These are phyloP conservation scores for Myxozyma mucilagina DNA, from an alignment of 805 yeast genomes.

Conservation along the genomic window DNA sequence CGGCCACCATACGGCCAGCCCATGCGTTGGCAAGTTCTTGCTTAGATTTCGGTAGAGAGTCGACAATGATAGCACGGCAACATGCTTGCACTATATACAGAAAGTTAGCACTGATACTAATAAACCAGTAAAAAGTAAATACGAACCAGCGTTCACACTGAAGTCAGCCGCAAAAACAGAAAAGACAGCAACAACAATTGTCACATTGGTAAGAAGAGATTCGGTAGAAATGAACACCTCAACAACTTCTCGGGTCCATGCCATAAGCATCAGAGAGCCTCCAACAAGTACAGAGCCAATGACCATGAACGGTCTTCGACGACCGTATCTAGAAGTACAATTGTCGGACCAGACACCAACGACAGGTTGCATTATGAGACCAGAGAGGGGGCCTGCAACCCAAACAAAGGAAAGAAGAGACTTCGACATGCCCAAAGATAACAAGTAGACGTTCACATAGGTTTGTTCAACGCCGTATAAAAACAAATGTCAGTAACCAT, in stretches of 20 bases:
- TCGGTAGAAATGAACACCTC: conserved; percentile 43
- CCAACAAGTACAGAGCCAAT: conserved; percentile 55
- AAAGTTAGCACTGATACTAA: background rate
- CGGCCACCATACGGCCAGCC: conserved; percentile 67
- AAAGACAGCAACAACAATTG: conserved; percentile 53
- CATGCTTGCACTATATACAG: conserved; percentile 53
- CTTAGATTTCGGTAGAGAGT: conserved; percentile 56
- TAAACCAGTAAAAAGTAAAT: background rate
- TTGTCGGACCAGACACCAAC: conserved; percentile 62
- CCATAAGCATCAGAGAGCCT: conserved; percentile 48
- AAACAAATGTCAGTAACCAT: conserved; percentile 1
- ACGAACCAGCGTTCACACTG: conserved; percentile 45
- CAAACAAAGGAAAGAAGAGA: conserved; percentile 58
- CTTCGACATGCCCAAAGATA: conserved; percentile 60
- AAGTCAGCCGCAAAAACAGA: conserved; percentile 58
- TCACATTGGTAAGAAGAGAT: conserved; percentile 10
- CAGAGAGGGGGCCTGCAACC: conserved; percentile 71
- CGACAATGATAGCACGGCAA: conserved; percentile 65
- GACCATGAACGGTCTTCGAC: conserved; percentile 59
- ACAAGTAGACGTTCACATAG: conserved; percentile 45
- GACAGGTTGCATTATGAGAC: conserved; percentile 63
- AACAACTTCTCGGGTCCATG: conserved; percentile 50
- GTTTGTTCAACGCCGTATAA: conserved; percentile 31
- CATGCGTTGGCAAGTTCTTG: conserved; percentile 64
- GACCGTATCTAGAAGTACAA: conserved; percentile 49